phyloP scores from a whole-genome alignment of 129 eudicot genomes.

The Gnaphalium uliginosum region DNA sequence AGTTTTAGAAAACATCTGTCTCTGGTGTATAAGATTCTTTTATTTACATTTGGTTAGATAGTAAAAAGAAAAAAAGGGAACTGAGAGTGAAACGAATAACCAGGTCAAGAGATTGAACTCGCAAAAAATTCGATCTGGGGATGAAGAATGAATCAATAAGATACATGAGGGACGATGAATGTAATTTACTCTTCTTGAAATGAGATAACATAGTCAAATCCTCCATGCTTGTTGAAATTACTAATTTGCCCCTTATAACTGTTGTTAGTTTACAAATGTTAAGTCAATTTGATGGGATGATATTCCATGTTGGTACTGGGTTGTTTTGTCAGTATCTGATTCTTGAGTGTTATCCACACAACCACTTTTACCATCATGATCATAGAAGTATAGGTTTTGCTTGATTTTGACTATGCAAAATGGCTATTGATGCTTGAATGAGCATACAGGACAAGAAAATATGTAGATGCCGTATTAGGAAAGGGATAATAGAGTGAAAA shows the following conservation, averaged over 20 bases:
- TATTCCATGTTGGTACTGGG: constrained; percentile 25
- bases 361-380: constrained; percentile 13
- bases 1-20: background rate
- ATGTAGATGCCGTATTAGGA: constrained; percentile 21
- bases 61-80: background rate
- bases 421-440: constrained; percentile 21
- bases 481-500: constrained; percentile 26
- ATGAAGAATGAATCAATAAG: too few species aligned
- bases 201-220: background rate
- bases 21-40: background rate
- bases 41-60: background rate
- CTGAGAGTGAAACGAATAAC: too few species aligned
- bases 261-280: background rate
- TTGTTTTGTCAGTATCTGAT: constrained; percentile 27
- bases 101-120: too few species aligned
- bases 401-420: constrained; percentile 31
- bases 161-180: too few species aligned
- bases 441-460: constrained; percentile 26
- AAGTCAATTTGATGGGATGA: constrained; percentile 27
- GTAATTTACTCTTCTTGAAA: constrained; percentile 14
- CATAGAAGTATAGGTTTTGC: constrained; percentile 8
- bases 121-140: too few species aligned
- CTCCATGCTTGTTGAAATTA: background rate
- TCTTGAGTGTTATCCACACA: constrained; percentile 16
- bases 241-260: background rate